Percentiles rank a stretch among this genome's conserved stretches.
Evolutionary conservation across 768 basidiomycete species (phyloP).

Genomic region (Candolleomyces eurysporus): DNA sequence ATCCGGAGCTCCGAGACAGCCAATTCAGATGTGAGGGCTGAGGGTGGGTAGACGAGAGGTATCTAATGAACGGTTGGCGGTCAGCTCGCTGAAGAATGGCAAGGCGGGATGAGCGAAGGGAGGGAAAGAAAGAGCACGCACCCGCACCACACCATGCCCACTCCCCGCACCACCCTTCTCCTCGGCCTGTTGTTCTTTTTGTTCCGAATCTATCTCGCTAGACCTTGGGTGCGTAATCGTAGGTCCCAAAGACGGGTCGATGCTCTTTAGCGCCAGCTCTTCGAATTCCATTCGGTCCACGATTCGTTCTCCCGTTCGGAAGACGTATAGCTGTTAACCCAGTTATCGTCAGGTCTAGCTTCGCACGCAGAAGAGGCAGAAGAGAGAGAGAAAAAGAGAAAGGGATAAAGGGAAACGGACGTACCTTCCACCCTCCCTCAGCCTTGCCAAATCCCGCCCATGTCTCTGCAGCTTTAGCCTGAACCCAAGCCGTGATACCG

Average conservation of each 20-base stretch:
- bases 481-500: slow-evolving; percentile 47
- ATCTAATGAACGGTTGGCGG: slow-evolving; percentile 41
- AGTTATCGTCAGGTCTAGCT: too few relatives aligned
- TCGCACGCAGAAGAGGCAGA: background rate
- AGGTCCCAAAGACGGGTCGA: slow-evolving; percentile 73
- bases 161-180: too few relatives aligned
- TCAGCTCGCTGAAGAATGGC: background rate
- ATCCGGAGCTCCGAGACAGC: slow-evolving; percentile 47
- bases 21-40: slow-evolving; percentile 30
- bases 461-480: slow-evolving; percentile 48
- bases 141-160: too few relatives aligned
- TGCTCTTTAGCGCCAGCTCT: slow-evolving; percentile 69
- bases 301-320: slow-evolving; percentile 62
- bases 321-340: slow-evolving; percentile 50
- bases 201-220: slow-evolving; percentile 15
- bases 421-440: slow-evolving; percentile 71
- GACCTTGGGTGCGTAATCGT: slow-evolving; percentile 28
- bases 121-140: too few relatives aligned
- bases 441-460: slow-evolving; percentile 75
- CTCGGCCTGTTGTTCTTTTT: slow-evolving; percentile 9
- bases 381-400: background rate
- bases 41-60: slow-evolving; percentile 59
- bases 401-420: slow-evolving; percentile 19
- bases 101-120: background rate
- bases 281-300: slow-evolving; percentile 78